These are phyloP conservation scores for Trichoderma sp. DNA, from an alignment of 2,329 filamentous ascomycete species.

Conservation along the genomic window DNA sequence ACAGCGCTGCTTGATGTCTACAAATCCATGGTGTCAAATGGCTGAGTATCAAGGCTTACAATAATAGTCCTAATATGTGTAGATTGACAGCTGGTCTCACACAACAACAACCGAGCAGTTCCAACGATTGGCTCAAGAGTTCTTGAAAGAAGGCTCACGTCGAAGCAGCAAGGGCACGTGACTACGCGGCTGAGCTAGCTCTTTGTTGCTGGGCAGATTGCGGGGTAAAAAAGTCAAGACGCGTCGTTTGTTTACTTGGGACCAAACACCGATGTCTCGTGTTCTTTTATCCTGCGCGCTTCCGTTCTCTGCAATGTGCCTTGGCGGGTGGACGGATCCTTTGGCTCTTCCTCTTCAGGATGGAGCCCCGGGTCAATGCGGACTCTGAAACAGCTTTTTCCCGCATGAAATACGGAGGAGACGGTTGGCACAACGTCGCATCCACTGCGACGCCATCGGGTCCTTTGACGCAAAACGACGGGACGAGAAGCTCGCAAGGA, in stretches of 20 bases:
- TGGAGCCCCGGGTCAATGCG: conserved; percentile 30
- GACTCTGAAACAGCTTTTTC: conserved; percentile 35
- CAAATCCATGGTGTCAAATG: no score
- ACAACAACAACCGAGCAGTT: neutral
- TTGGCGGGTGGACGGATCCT: neutral
- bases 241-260: conserved; percentile 35
- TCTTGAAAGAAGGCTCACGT: neutral
- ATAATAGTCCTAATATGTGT: no score
- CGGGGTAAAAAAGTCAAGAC: conserved; percentile 26
- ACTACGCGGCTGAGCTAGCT: conserved; percentile 28
- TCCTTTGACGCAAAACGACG: conserved; percentile 30
- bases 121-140: neutral
- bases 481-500: conserved; percentile 28
- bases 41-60: no score
- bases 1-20: neutral
- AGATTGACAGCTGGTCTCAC: neutral
- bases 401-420: conserved; percentile 31
- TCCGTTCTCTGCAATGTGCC: neutral
- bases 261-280: conserved; percentile 12
- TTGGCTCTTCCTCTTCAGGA: neutral
- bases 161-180: conserved; percentile 27
- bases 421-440: conserved; percentile 33
- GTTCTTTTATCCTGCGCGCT: neutral
- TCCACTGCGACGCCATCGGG: conserved; percentile 33
- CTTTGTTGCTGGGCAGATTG: conserved; percentile 29